phyloP scores from a whole-genome alignment of 1,284 basidiomycete species.

The Pholiota adiposa region DNA sequence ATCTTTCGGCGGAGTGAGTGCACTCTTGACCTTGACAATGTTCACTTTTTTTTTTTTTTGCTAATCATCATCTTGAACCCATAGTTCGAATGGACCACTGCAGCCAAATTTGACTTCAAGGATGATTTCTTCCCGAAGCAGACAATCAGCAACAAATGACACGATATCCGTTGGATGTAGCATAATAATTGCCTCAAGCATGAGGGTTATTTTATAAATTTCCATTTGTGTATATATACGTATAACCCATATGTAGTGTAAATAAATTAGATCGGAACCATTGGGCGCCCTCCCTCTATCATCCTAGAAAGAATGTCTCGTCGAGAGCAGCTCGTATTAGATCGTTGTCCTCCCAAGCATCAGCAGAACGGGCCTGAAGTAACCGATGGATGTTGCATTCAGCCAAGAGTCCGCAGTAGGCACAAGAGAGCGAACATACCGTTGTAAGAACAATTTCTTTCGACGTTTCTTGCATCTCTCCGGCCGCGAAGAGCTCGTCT shows the following conservation, averaged over 20 bases:
- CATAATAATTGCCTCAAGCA: no score
- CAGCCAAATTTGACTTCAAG: constrained; percentile 40
- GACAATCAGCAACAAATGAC: neutral
- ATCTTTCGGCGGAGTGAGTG: constrained; percentile 25
- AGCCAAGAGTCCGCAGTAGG: neutral
- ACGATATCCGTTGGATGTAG: neutral
- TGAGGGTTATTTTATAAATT: neutral
- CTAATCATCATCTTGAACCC: neutral
- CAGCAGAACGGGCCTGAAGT: constrained; percentile 1
- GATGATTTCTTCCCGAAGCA: constrained; percentile 46
- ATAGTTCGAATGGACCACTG: constrained; percentile 43
- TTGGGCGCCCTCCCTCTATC: neutral
- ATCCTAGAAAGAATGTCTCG: constrained; percentile 9
- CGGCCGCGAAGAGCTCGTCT: constrained; percentile 93
- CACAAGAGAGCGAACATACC: constrained; percentile 16
- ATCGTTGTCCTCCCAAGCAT: constrained; percentile 19
- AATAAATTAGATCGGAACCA: neutral
- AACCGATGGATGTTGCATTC: neutral
- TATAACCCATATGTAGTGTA: neutral
- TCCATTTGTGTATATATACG: neutral
- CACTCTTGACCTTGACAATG: neutral
- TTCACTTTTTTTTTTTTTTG: neutral
- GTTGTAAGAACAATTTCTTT: constrained; percentile 80
- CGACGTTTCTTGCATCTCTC: constrained; percentile 93
- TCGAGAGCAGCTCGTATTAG: constrained; percentile 11